phyloP scores from a whole-genome alignment of 2,329 filamentous ascomycete species.

The Coniochaeta ligniaria region DNA sequence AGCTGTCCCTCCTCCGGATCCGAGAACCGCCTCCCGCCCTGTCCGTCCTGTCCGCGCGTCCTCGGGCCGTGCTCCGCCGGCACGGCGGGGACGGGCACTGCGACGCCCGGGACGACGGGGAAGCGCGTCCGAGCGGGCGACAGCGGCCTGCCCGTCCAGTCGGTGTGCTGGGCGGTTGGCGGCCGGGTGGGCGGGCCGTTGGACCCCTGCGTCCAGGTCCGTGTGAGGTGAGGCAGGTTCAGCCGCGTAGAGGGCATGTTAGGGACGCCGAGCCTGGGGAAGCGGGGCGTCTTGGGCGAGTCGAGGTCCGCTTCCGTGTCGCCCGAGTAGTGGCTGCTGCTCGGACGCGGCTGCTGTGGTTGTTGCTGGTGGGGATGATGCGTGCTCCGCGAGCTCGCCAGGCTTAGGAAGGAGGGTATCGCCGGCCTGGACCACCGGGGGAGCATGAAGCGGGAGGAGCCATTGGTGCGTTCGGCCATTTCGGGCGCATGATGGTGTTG shows the following conservation, averaged over 20 bases:
- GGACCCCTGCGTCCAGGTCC: conserved; percentile 29
- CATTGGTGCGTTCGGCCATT: conserved; percentile 18
- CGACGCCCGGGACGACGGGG: neutral
- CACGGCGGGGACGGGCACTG: conserved; percentile 11
- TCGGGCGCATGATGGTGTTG: conserved; percentile 9
- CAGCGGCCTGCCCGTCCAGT: neutral
- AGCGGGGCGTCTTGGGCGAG: conserved; percentile 40
- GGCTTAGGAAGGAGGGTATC: conserved; percentile 19
- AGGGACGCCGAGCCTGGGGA: conserved; percentile 25
- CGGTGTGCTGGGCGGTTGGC: conserved; percentile 12
- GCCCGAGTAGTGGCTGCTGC: conserved; percentile 19
- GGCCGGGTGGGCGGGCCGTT: conserved; percentile 20
- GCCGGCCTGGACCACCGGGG: conserved; percentile 19
- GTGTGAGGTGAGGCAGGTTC: conserved; percentile 31
- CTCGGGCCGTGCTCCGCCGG: neutral
- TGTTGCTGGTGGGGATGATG: neutral
- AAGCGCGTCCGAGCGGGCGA: neutral
- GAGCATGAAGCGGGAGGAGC: conserved; percentile 12
- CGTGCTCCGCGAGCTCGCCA: conserved; percentile 3
- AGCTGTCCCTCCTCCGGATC: conserved; percentile 43
- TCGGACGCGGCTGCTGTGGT: conserved; percentile 10
- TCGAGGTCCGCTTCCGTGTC: conserved; percentile 10
- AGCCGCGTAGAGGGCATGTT: conserved; percentile 32
- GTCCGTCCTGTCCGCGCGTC: conserved; percentile 1
- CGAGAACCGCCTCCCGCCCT: conserved; percentile 21